Conservation (phyloP, 2,329 filamentous ascomycete genomes). For the Epichloe coenophiala region DNA sequence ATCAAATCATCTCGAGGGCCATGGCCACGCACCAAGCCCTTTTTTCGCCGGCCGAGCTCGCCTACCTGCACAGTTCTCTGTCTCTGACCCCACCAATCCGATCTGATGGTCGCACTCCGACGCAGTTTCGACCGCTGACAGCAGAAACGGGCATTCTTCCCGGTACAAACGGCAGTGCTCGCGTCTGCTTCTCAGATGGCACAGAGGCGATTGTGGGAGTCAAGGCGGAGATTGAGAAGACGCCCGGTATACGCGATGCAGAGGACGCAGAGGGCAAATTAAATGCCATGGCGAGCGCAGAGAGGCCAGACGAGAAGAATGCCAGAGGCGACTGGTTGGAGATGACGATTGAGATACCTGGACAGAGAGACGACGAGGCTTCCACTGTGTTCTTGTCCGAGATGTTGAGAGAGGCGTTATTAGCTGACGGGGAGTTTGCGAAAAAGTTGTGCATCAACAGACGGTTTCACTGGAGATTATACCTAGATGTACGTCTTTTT, state of each 20-base stretch:
- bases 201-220: constrained; percentile 93
- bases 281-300: constrained; percentile 19
- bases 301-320: constrained; percentile 25
- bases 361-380: constrained; percentile 80
- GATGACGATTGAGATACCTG: constrained; percentile 82
- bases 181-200: constrained; percentile 88
- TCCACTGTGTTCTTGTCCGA: constrained; percentile 74
- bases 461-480: constrained; percentile 92
- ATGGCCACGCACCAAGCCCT: constrained; percentile 60
- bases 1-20: background rate
- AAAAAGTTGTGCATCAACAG: constrained; percentile 74
- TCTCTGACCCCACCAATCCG: constrained; percentile 71
- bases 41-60: constrained; percentile 94
- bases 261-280: constrained; percentile 10
- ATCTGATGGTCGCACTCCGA: constrained; percentile 68
- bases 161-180: constrained; percentile 78
- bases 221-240: constrained; percentile 86
- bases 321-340: constrained; percentile 67
- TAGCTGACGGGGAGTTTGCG: constrained; percentile 56
- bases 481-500: constrained; percentile 62
- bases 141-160: constrained; percentile 87
- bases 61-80: constrained; percentile 85
- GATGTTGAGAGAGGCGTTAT: constrained; percentile 78
- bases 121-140: constrained; percentile 79
- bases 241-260: constrained; percentile 20